Base-by-base conservation (phyloP, 805 yeast species). In the Tetrapisispora namnaoensis region DNA sequence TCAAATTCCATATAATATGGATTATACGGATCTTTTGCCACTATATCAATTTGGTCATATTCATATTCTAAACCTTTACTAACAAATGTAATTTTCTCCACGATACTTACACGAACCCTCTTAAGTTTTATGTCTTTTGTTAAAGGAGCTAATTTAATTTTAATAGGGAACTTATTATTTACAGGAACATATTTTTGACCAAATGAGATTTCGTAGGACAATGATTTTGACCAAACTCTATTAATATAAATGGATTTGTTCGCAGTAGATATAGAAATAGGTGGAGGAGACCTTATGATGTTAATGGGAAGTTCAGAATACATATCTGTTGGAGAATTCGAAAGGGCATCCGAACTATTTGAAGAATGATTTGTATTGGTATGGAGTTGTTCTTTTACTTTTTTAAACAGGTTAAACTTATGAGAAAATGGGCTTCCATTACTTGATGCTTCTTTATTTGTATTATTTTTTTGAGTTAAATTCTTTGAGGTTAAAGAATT, bases 201-300 rank as follows among this genome's bases (percentile, higher is more conserved):
- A 51, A 86, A 75, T 0, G 88, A 76, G 10, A 86, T 74, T 55
- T 83, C 84, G 62, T 86, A 86, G 47, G 79, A 79, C 36, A 86
- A 65, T 0, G 87, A 64, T 49, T 84, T 82, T 56, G 81, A 79
- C 95, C 95, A 86, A 1, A 80, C 74, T 53, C 87, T 73, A 61
- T 83, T 83, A 34, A 86, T 86, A 61, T 80, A 84, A 16, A 86
- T 78, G 0, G 95, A 88, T 59, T 83, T 86, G 59, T 84, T 83
- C 5, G 70, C 69, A 1, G 75, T 69, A 0, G 74, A 65, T 1
- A 64, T 49, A 1, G 72, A 70, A 2, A 56, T 55, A 10, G 60
- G 58, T 11, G 77, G 77, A 4, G 76, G 76, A 0, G 70, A 70
- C 49, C 77, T 65, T 0, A 74, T 58, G 10, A 72, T 54, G 20